Evolutionary conservation across 257 asterid genomes (phyloP).

Genomic region (Rhazya stricta): DNA sequence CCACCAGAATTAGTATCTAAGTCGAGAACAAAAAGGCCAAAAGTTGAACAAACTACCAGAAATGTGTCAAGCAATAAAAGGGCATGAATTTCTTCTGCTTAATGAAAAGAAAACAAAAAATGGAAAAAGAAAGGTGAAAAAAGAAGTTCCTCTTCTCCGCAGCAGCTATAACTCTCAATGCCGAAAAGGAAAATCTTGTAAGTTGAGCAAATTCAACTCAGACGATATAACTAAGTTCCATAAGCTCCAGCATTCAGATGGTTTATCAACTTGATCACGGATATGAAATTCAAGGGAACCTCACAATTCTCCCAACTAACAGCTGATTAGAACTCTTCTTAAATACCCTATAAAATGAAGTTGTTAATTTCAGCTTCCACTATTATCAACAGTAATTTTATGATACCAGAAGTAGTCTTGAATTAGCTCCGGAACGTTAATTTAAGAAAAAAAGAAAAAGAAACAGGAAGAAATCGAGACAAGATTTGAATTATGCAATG

Average conservation of each 20-base stretch:
- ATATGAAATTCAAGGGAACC: too few relatives aligned
- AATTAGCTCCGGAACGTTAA: not conserved
- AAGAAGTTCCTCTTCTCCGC: not conserved
- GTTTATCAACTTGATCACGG: too few relatives aligned
- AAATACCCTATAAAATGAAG: too few relatives aligned
- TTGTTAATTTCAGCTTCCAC: not conserved
- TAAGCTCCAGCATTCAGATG: too few relatives aligned
- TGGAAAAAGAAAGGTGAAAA: not conserved
- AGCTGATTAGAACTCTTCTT: too few relatives aligned
- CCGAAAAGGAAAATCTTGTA: not conserved
- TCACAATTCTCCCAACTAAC: not conserved
- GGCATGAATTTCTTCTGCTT: not conserved
- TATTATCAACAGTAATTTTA: not conserved
- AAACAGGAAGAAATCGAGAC: not conserved
- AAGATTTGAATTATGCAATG: not conserved
- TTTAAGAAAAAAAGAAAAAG: not conserved
- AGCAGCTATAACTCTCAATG: not conserved
- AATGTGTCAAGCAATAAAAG: not conserved
- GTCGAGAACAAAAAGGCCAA: not conserved
- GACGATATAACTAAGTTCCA: not conserved
- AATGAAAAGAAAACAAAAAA: not conserved
- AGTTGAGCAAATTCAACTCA: not conserved
- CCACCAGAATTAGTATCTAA: constrained; percentile 30
- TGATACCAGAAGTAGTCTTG: not conserved
- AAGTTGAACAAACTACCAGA: not conserved